phyloP scores from a whole-genome alignment of 257 asterid genomes.

The Petrea volubilis region DNA sequence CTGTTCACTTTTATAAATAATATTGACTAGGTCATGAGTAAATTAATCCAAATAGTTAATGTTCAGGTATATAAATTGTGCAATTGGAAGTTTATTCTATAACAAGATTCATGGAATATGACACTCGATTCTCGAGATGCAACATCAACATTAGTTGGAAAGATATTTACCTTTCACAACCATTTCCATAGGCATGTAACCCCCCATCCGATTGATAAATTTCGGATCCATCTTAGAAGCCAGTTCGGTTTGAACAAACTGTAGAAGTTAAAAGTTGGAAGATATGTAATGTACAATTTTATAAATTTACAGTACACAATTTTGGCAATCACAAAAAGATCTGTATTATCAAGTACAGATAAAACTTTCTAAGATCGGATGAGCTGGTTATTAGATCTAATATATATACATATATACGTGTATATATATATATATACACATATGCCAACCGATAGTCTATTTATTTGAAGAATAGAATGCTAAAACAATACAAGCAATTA shows the following conservation, averaged over 20 bases:
- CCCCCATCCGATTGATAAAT: conserved; percentile 51
- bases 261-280: conserved; percentile 33
- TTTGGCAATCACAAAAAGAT: conserved; percentile 4
- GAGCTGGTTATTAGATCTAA: background rate
- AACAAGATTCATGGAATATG: conserved; percentile 2
- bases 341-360: background rate
- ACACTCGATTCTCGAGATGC: conserved; percentile 8
- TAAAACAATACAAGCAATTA: conserved; percentile 17
- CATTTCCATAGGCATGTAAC: conserved; percentile 81
- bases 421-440: background rate
- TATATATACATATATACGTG: background rate
- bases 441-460: background rate
- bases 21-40: conserved; percentile 3
- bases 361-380: background rate
- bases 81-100: background rate
- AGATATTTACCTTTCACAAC: conserved; percentile 64
- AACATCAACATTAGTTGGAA: conserved; percentile 9
- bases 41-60: conserved; percentile 1
- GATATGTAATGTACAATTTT: background rate
- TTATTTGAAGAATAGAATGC: background rate
- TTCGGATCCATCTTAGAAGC: conserved; percentile 46
- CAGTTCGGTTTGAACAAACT: conserved; percentile 88
- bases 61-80: background rate
- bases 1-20: background rate
- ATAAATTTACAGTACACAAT: background rate